Base-by-base conservation (phyloP, 805 yeast species). In the Yarrowia sp. region DNA sequence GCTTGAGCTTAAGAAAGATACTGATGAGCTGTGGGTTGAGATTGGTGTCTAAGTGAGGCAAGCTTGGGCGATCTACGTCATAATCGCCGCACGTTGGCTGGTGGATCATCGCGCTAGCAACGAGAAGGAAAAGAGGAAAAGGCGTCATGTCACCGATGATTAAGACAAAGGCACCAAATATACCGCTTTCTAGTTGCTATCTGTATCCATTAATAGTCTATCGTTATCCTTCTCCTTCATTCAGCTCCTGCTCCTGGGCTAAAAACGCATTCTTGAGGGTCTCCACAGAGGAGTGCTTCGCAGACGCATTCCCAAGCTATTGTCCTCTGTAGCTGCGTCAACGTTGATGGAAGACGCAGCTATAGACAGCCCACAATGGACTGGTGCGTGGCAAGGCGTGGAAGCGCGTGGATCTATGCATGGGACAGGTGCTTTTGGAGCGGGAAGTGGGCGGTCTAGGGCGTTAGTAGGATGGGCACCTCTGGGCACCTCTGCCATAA, bases 11-110 rank as follows among this genome's bases (percentile, higher is more conserved):
- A 36, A 36, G 10, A 10, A 9, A 36, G 13, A 24, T 1, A 24
- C 50, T 12, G 17, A 46, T 43, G 17, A 20, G 34, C 13, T 14
- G 50, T 20, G 50, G 13, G 50, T 46, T 46, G 50, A 46, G 47
- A 24, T 24, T 24, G 52, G 19, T 46, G 36, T 14, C 17, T 46
- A 19, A 19, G 10, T 12, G 44, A 19, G 44, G 19, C 12, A n/a
- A 43, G 47, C 17, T 43, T 43, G 15, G 24, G 12, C 47, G 34
- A 24, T 15, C 34, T 24, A 46, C 52, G 52, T 24, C 52, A 24
- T 46, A 24, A 46, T 24, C 52, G 50, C 50, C 50, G 50, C 50
- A 46, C 50, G 50, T 46, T 46, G 50, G 50, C 50, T 46, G 50
- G n/a, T 12, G 7, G 50, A 46, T 20, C 50, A 19, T n/a, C 20